Evolutionary conservation across 805 yeast genomes (phyloP).

Genomic region (Spencermartinsiella europaea): DNA sequence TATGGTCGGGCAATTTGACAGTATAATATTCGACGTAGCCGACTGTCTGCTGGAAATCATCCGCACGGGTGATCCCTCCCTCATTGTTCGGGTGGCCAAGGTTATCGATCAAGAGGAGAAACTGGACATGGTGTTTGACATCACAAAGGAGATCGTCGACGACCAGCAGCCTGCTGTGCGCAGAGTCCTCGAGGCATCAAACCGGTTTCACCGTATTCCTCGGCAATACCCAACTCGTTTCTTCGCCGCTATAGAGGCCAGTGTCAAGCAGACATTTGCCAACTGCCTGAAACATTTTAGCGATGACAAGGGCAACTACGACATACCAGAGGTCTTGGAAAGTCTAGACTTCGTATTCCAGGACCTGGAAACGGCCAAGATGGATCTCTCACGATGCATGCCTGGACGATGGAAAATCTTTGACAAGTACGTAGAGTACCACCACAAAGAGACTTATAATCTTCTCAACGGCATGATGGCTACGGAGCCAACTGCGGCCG

Average conservation of each 20-base stretch:
- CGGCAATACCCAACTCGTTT: slow-evolving; percentile 63
- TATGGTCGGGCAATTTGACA: slow-evolving; percentile 53
- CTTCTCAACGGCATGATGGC: slow-evolving; percentile 61
- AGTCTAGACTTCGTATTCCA: slow-evolving; percentile 79
- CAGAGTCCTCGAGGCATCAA: slow-evolving; percentile 6
- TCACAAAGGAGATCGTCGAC: slow-evolving; percentile 18
- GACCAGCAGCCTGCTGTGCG: not conserved
- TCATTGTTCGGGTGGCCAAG: slow-evolving; percentile 68
- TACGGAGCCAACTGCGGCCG: slow-evolving; percentile 71
- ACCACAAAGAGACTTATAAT: slow-evolving; percentile 60
- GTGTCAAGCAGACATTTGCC: slow-evolving; percentile 62
- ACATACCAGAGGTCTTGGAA: slow-evolving; percentile 51
- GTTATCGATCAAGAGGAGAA: slow-evolving; percentile 75
- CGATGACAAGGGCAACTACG: slow-evolving; percentile 30
- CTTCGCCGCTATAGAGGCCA: slow-evolving; percentile 49
- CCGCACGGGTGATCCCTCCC: slow-evolving; percentile 59
- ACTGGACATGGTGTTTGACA: slow-evolving; percentile 59
- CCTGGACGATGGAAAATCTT: slow-evolving; percentile 75
- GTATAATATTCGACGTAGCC: slow-evolving; percentile 59
- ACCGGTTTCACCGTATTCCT: slow-evolving; percentile 27
- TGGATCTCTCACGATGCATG: slow-evolving; percentile 51
- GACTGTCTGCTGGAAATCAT: slow-evolving; percentile 67
- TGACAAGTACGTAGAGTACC: slow-evolving; percentile 53
- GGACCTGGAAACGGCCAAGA: slow-evolving; percentile 64
- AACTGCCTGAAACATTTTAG: slow-evolving; percentile 55